Conservation (phyloP, 345 rosid genomes). For the Firmiana major region DNA sequence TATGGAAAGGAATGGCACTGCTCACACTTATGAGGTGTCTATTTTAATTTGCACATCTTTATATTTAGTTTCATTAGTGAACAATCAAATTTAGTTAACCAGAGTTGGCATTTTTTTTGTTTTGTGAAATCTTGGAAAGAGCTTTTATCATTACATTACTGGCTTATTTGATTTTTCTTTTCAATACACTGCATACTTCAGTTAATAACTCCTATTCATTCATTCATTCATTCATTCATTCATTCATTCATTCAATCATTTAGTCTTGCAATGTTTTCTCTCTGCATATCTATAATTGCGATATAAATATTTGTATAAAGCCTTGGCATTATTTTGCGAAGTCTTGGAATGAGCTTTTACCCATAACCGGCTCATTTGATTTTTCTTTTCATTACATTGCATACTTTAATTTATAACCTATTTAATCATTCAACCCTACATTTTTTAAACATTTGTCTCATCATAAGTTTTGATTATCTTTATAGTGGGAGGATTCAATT, state of each 20-base stretch:
- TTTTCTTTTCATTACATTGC: neutral
- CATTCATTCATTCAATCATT: neutral
- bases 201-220: neutral
- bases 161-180: neutral
- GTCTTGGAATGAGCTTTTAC: neutral
- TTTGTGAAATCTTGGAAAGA: neutral
- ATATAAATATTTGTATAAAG: neutral
- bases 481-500: conserved; percentile 51
- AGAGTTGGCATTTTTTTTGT: neutral
- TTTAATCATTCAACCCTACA: neutral
- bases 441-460: neutral
- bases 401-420: neutral
- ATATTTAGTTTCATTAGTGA: too few relatives aligned
- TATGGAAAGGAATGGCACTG: conserved; percentile 54
- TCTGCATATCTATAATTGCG: neutral
- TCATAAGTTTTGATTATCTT: neutral
- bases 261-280: too few relatives aligned
- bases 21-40: conserved; percentile 47
- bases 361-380: neutral
- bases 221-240: neutral
- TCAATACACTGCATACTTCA: neutral
- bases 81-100: neutral
- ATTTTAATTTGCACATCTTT: neutral
- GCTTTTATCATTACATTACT: neutral
- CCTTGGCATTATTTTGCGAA: neutral